Conservation (phyloP, 164 flowering plant species). For the Macadamia tetraphylla region DNA sequence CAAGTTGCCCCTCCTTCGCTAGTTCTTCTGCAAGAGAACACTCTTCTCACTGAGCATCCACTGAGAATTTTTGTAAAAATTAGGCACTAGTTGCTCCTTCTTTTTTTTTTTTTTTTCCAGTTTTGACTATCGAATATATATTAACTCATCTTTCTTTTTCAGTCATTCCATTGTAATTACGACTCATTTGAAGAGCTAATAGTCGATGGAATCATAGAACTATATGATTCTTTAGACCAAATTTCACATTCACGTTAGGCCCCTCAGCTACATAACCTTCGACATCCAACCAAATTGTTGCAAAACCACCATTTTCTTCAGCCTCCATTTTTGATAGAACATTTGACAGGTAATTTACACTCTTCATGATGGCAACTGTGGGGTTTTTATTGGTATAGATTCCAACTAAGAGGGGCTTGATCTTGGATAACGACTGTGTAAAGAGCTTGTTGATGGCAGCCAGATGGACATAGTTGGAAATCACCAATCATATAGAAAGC, state of each 20-base stretch:
- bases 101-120: constrained; percentile 26
- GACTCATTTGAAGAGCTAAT: too few relatives aligned
- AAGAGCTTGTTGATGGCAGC: constrained; percentile 46
- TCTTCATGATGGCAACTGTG: constrained; percentile 83
- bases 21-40: constrained; percentile 55
- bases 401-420: constrained; percentile 26
- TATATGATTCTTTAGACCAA: constrained; percentile 21
- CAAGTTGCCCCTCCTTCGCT: constrained; percentile 46
- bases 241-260: constrained; percentile 91
- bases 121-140: too few relatives aligned
- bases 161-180: too few relatives aligned
- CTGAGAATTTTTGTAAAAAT: constrained; percentile 67
- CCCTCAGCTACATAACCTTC: constrained; percentile 88
- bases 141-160: too few relatives aligned
- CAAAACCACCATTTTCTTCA: constrained; percentile 66
- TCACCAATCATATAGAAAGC: constrained; percentile 89
- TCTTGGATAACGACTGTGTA: constrained; percentile 75
- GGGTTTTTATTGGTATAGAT: constrained; percentile 73
- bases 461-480: constrained; percentile 66
- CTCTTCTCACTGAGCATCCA: constrained; percentile 90
- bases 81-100: constrained; percentile 67
- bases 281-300: constrained; percentile 74
- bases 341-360: constrained; percentile 87
- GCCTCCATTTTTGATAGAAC: constrained; percentile 87
- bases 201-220: too few relatives aligned